Base-by-base conservation (phyloP, 176 grass and related monocot species). In the Hordeum marinum region DNA sequence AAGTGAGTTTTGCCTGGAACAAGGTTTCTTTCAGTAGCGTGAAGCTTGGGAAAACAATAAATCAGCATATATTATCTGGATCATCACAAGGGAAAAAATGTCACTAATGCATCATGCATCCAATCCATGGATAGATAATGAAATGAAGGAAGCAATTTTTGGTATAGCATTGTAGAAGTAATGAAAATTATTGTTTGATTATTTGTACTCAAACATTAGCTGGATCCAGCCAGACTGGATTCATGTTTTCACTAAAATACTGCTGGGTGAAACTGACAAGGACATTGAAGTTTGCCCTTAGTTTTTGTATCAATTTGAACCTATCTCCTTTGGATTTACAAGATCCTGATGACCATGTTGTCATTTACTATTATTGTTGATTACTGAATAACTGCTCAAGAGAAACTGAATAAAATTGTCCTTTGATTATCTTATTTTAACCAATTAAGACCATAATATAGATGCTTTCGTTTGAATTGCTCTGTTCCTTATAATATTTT, bases 381-480 rank as follows among this genome's bases (percentile, higher is more conserved):
- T 18, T 55, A 55, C 18, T 55, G 52, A 55, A 57, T 43, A 65
- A 41, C 24, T 41, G 29, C 15, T 37, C 21, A 57, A 70, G 64
- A 39, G 50, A 65, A 31, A 52, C 23, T 43, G 61, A 43, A 75
- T 63, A 65, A 31, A 52, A 13, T 29, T 46, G 11, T 34, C 58
- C 20, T 6, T 6, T 69, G 43, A 54, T 69, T 39, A 69, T 70
- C 46, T n/a, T 69, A 39, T 32, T 11, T 21, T 75, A 84, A 59
- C 52, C 81, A 65, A 29, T 83, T 41, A 62, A 79, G 46, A 76
- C 65, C 74, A 73, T 73, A 46, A 61, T 52, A 17, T 82, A 64
- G 26, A 64, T 25, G 11, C 46, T 37, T 48, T 18, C 9, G 46
- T 80, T 81, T 82, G 14, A 52, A 59, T 12, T 63, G 39, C 34